Percentiles rank a stretch among this genome's conserved stretches.
Conservation (phyloP, 306 rosid genomes). For the Prunus salicina region DNA sequence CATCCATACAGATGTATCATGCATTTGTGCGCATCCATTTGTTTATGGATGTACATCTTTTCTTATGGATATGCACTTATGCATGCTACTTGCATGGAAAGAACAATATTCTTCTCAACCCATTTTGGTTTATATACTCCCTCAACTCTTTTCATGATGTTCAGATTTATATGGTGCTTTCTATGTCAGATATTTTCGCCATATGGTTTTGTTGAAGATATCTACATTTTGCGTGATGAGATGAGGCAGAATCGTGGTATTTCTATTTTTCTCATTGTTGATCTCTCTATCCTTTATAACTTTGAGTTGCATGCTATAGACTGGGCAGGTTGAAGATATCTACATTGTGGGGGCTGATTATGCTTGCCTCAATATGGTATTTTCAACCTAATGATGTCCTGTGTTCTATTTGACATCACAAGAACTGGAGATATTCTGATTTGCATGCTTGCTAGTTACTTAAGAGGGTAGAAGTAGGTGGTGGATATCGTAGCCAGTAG, state of each 20-base stretch:
- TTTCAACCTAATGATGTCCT: background rate
- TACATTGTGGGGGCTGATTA: background rate
- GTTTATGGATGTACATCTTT: background rate
- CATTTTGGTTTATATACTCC: background rate
- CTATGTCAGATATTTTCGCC: constrained; percentile 74
- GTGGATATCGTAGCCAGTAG: constrained; percentile 7
- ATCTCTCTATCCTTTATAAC: constrained; percentile 3
- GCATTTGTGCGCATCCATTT: background rate
- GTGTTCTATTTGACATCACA: background rate
- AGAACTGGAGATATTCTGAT: background rate
- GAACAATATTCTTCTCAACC: background rate
- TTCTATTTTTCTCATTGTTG: constrained; percentile 34
- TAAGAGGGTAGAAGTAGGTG: background rate
- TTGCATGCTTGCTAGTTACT: background rate
- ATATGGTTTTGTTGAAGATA: constrained; percentile 67
- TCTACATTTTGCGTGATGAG: constrained; percentile 52
- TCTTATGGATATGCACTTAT: background rate
- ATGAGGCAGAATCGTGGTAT: constrained; percentile 57
- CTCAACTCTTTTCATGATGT: background rate
- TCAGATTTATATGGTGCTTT: constrained; percentile 24
- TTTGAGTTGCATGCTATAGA: background rate
- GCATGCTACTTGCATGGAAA: background rate
- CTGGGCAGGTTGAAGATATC: background rate
- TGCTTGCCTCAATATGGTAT: background rate
- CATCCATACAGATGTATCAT: background rate